Conservation (phyloP, 371 early-diverging fungal species). For the Rhizopus microsporus region DNA sequence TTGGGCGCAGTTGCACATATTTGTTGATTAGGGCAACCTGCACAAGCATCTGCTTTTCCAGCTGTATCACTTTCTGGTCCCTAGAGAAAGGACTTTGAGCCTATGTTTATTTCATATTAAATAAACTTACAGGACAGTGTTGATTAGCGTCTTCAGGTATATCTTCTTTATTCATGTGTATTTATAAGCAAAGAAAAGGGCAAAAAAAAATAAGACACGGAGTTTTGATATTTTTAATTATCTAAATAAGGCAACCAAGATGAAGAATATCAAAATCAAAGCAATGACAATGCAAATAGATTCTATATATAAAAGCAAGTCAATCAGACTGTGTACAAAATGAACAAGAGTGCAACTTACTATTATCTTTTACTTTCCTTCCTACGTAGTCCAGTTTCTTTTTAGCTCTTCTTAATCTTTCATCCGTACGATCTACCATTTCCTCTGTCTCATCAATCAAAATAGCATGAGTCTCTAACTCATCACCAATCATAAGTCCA, state of each 20-base stretch:
- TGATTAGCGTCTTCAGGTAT: slow-evolving; percentile 67
- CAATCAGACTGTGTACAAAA: background rate
- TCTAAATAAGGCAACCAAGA: slow-evolving; percentile 40
- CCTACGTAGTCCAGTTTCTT: slow-evolving; percentile 47
- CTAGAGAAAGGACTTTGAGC: slow-evolving; percentile 25
- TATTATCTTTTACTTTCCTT: slow-evolving; percentile 49
- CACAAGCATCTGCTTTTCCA: slow-evolving; percentile 92
- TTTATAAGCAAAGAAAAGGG: slow-evolving; percentile 7
- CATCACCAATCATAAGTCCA: slow-evolving; percentile 76
- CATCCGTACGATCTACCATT: slow-evolving; percentile 64
- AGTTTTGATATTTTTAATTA: slow-evolving; percentile 1
- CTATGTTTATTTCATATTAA: slow-evolving; percentile 1
- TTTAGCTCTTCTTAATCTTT: slow-evolving; percentile 57
- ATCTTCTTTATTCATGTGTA: slow-evolving; percentile 16
- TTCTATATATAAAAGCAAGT: slow-evolving; percentile 18
- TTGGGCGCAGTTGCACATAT: slow-evolving; percentile 89
- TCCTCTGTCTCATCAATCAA: slow-evolving; percentile 74
- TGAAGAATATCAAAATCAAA: slow-evolving; percentile 44
- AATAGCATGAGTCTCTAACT: slow-evolving; percentile 75
- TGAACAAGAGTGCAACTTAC: slow-evolving; percentile 28
- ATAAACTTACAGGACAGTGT: slow-evolving; percentile 65
- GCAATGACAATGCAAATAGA: slow-evolving; percentile 54
- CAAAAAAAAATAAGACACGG: slow-evolving; percentile 6
- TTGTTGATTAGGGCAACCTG: slow-evolving; percentile 96
- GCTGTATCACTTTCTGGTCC: slow-evolving; percentile 90